Conservation (phyloP, 2,329 filamentous ascomycete species). For the Metarhizium robertsii region DNA sequence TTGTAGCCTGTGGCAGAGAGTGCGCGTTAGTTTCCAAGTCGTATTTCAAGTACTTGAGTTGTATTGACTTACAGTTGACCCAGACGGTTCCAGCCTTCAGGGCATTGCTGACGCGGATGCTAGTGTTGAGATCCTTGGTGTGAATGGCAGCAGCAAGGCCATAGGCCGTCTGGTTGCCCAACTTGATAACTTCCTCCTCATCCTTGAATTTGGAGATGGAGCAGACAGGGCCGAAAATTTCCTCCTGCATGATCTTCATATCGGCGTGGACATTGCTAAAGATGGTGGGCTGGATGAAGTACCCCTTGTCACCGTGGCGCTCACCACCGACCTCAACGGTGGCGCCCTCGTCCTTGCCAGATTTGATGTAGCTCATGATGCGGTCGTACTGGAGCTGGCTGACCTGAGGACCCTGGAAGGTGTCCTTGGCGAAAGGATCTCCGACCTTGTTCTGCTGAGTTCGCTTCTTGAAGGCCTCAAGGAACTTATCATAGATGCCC, state of each 20-base stretch:
- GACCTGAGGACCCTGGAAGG: constrained; percentile 85
- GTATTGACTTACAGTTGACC: constrained; percentile 34
- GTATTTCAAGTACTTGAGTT: neutral
- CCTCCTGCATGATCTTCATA: constrained; percentile 89
- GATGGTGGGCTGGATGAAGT: constrained; percentile 88
- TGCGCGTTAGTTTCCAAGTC: neutral
- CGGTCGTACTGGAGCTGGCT: constrained; percentile 79
- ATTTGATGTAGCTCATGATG: constrained; percentile 75
- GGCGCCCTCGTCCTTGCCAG: constrained; percentile 50
- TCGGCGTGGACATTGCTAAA: constrained; percentile 72
- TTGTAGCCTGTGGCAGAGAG: constrained; percentile 43
- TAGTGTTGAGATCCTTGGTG: constrained; percentile 74
- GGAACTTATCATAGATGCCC: constrained; percentile 78
- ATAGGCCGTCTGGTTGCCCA: constrained; percentile 69
- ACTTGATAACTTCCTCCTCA: constrained; percentile 66
- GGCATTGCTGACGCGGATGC: constrained; percentile 67
- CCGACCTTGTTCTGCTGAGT: constrained; percentile 68
- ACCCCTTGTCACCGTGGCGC: constrained; percentile 63
- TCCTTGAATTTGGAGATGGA: constrained; percentile 79
- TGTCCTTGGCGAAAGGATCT: constrained; percentile 68
- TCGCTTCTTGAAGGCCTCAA: constrained; percentile 70
- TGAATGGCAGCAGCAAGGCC: constrained; percentile 78
- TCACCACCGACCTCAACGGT: constrained; percentile 46
- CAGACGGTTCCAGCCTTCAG: constrained; percentile 62
- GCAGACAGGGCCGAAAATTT: constrained; percentile 86